Percentiles rank a stretch among this genome's conserved stretches.
phyloP scores from a whole-genome alignment of 805 yeast genomes.

The Yarrowia bubula region DNA sequence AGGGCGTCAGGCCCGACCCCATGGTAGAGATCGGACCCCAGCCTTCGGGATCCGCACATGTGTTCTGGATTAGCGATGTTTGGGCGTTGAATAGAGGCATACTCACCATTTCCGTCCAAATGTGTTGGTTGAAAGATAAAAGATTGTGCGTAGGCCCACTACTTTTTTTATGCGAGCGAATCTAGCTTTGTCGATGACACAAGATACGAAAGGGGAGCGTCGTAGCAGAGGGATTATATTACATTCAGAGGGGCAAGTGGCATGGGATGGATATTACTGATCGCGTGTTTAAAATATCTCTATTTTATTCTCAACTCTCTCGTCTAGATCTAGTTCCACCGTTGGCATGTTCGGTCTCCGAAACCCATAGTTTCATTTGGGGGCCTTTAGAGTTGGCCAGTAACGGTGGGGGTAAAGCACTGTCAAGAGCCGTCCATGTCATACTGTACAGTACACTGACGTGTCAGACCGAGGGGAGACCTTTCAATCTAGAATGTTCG shows the following conservation, averaged over 20 bases:
- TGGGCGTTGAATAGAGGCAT: too few relatives aligned
- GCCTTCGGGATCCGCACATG: slow-evolving; percentile 34
- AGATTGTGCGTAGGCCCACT: background rate
- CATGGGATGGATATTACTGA: too few relatives aligned
- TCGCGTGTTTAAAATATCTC: too few relatives aligned
- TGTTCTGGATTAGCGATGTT: slow-evolving; percentile 10
- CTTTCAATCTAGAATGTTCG: too few relatives aligned
- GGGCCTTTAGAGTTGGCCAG: slow-evolving; percentile 17
- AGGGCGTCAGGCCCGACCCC: slow-evolving; percentile 39
- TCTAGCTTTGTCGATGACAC: background rate
- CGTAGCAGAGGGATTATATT: too few relatives aligned
- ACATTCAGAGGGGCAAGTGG: too few relatives aligned
- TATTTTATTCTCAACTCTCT: too few relatives aligned
- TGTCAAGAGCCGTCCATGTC: too few relatives aligned
- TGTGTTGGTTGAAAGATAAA: background rate
- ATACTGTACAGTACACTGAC: too few relatives aligned
- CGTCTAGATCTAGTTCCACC: background rate
- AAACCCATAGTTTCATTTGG: slow-evolving; percentile 16
- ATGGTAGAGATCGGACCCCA: slow-evolving; percentile 41
- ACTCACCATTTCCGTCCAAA: slow-evolving; percentile 24
- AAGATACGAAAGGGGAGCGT: background rate
- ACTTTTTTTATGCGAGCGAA: slow-evolving; percentile 15
- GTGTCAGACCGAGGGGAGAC: too few relatives aligned
- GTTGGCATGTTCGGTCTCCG: background rate
- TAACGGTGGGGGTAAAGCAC: background rate